Base-by-base conservation (phyloP, 1,284 basidiomycete genomes). In the Rhizoctonia solani region DNA sequence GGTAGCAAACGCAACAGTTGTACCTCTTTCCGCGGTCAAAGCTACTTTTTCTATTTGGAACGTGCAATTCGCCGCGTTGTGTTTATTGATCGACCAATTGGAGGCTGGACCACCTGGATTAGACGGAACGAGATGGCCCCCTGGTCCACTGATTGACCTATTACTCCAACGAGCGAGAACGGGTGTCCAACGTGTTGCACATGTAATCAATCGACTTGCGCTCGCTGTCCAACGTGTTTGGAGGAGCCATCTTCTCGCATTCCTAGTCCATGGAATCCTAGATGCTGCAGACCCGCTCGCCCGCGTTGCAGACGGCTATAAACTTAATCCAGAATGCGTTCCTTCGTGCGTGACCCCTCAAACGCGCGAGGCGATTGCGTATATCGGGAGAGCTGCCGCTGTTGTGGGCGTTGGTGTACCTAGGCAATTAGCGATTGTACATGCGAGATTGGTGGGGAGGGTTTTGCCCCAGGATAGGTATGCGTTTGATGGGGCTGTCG, bases 41-140 rank as follows among this genome's bases (percentile, higher is more conserved):
- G 90, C 93, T 2, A 85, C 84, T 4, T 94, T 95, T 75, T 83
- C 89, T 21, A 84, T 84, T 74, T 95, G 93, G 93, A 89, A 92
- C 72, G 87, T 88, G 8, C 92, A 91, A 16, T 79, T 95, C 54
- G 82, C 84, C 19, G 84, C 89, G 1, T 81, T 95, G 19, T 81
- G 83, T 46, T 77, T 82, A 4, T 78, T 95, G 34, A 78, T 90
- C 54, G 79, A 85, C 11, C 82, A 85, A 46, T 76, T 94, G 27
- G 82, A 87, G 69, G 76, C 80, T 1, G 68, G 69, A 13, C 69
- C 67, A 3, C 54, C 67, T 3, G 83, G 67, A 74, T 79, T 30
- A 75, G 25, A 25, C 2, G 23, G 25, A 13, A 23, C 39, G 37
- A 53, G 63, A 16, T 89, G 87, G 87, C 81, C 80, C 56, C 87